Conservation (phyloP, 441 rosid species). For the Erodium texanum region DNA sequence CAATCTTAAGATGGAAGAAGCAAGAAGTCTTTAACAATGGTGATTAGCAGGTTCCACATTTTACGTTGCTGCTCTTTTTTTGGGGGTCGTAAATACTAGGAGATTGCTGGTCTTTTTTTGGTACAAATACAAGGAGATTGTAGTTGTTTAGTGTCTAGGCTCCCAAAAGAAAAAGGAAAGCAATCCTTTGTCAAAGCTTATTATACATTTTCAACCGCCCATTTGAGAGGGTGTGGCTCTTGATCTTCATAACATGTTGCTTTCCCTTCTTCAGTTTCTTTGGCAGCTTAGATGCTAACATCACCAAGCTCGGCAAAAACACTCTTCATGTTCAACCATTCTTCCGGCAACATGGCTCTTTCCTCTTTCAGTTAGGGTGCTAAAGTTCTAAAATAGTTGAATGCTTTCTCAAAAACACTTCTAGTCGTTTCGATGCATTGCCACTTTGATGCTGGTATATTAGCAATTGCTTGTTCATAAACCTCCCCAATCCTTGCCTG, state of each 20-base stretch:
- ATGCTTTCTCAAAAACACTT: constrained; percentile 71
- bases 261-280: constrained; percentile 86
- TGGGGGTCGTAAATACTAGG: no score
- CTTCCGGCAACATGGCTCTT: constrained; percentile 69
- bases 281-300: constrained; percentile 53
- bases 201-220: no score
- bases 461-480: constrained; percentile 75
- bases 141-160: constrained; percentile 14
- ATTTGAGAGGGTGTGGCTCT: no score
- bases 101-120: not conserved
- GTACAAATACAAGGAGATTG: constrained; percentile 10
- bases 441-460: constrained; percentile 64
- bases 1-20: constrained; percentile 81
- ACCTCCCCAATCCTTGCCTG: constrained; percentile 56
- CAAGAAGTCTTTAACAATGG: constrained; percentile 46
- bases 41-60: no score
- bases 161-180: not conserved
- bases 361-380: constrained; percentile 73
- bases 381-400: constrained; percentile 54
- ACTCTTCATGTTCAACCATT: constrained; percentile 69
- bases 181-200: no score
- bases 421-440: constrained; percentile 50
- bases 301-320: constrained; percentile 61
- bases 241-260: no score
- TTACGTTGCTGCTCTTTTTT: no score